A percentile compares a stretch with the other conserved stretches of the same genome.
These are phyloP conservation scores for Quercus rubra DNA, from an alignment of 306 rosid genomes.

Conservation along the genomic window DNA sequence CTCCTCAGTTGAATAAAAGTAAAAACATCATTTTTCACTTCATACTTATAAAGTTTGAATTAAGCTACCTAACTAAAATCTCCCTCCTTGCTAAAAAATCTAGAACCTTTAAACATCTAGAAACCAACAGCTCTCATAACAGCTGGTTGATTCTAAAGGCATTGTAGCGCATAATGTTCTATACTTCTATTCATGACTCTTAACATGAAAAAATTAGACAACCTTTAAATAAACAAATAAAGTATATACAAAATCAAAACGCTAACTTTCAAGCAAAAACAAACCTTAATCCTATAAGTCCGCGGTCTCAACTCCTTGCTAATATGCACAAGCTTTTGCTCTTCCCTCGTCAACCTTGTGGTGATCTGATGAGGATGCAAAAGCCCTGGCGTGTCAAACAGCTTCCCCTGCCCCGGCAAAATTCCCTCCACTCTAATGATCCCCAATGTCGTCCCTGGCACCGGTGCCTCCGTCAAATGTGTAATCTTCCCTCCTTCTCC, in stretches of 20 bases:
- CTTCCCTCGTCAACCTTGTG: slow-evolving; percentile 80
- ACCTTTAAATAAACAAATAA: too few species aligned
- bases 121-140: neutral
- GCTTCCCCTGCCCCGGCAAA: slow-evolving; percentile 69
- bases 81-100: neutral
- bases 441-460: slow-evolving; percentile 92
- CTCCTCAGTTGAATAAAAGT: neutral
- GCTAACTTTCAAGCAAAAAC: slow-evolving; percentile 10
- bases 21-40: neutral
- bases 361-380: slow-evolving; percentile 85
- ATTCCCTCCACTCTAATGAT: slow-evolving; percentile 92
- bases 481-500: slow-evolving; percentile 67
- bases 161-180: neutral
- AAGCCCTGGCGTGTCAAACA: slow-evolving; percentile 96
- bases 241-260: neutral
- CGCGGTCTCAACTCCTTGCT: slow-evolving; percentile 94
- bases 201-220: neutral
- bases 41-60: neutral
- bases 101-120: neutral
- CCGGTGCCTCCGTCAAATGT: slow-evolving; percentile 90
- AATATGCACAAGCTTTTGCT: slow-evolving; percentile 76
- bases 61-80: neutral
- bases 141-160: too few species aligned
- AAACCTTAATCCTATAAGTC: slow-evolving; percentile 87
- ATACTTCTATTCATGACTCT: neutral